phyloP scores from a whole-genome alignment of 108 stramenopile genomes.

The Pseudonitzschia delicatissima region DNA sequence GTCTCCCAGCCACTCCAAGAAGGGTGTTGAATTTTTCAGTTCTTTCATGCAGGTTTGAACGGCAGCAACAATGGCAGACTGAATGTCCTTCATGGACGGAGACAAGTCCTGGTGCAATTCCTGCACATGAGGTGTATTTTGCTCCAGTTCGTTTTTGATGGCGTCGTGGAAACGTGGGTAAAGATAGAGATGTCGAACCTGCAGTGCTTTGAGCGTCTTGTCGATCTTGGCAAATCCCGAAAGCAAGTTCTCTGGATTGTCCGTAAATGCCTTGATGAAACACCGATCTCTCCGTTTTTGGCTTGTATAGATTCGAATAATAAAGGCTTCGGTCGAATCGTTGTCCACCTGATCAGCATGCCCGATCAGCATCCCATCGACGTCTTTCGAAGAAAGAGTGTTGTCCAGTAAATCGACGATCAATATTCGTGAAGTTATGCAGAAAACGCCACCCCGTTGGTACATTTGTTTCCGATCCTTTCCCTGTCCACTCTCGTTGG shows the following conservation, averaged over 20 bases:
- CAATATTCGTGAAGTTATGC: constrained; percentile 93
- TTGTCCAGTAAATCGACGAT: constrained; percentile 94
- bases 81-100: constrained; percentile 83
- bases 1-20: constrained; percentile 57
- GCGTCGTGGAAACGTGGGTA: constrained; percentile 90
- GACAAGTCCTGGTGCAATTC: constrained; percentile 88
- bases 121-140: constrained; percentile 69
- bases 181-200: constrained; percentile 82
- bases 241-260: constrained; percentile 79
- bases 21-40: constrained; percentile 58
- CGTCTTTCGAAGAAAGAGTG: constrained; percentile 53
- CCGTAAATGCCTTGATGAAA: constrained; percentile 95
- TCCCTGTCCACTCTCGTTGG: constrained; percentile 73
- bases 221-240: constrained; percentile 90
- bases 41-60: constrained; percentile 88
- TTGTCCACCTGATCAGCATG: constrained; percentile 90
- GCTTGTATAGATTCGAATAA: constrained; percentile 85
- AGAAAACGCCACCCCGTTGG: constrained; percentile 48
- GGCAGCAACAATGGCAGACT: constrained; percentile 81
- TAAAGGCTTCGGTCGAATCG: constrained; percentile 95
- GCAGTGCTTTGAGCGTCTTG: constrained; percentile 78
- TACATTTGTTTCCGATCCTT: constrained; percentile 59
- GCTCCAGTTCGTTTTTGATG: constrained; percentile 78
- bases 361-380: constrained; percentile 90
- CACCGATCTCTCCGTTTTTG: constrained; percentile 66